Evolutionary conservation across 2,329 filamentous ascomycete species (phyloP).

Genomic region (Bipolaris victoriae): DNA sequence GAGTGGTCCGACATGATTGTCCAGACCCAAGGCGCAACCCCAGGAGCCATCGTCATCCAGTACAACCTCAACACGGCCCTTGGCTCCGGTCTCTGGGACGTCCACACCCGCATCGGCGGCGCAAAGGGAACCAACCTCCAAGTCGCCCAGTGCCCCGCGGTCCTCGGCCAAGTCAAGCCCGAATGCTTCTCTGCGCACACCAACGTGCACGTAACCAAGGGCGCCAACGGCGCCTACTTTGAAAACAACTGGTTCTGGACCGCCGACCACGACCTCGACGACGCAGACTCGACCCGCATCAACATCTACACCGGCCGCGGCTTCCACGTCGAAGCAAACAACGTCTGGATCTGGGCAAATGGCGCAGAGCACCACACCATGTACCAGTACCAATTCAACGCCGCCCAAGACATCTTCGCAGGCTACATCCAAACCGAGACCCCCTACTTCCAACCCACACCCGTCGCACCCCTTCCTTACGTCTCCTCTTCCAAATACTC

Average conservation of each 20-base stretch:
- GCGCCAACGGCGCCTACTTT: constrained; percentile 70
- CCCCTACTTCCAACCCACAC: constrained; percentile 82
- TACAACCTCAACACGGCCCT: constrained; percentile 66
- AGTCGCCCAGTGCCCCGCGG: constrained; percentile 77
- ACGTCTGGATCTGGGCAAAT: constrained; percentile 68
- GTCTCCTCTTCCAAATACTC: constrained; percentile 57
- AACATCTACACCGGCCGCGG: constrained; percentile 88
- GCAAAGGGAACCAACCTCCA: constrained; percentile 79
- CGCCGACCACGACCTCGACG: constrained; percentile 88
- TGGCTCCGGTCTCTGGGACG: constrained; percentile 78
- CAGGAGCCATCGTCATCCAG: constrained; percentile 74
- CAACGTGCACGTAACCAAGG: constrained; percentile 57
- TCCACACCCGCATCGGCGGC: constrained; percentile 85
- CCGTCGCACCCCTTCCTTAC: constrained; percentile 70
- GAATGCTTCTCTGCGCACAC: constrained; percentile 75
- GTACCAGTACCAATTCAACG: constrained; percentile 84
- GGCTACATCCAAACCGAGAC: constrained; percentile 89
- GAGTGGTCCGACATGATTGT: constrained; percentile 79
- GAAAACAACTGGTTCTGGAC: constrained; percentile 94
- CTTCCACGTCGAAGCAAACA: constrained; percentile 69
- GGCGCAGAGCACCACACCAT: constrained; percentile 65
- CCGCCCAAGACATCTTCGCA: constrained; percentile 80
- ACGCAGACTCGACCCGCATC: constrained; percentile 73
- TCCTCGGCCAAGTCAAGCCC: constrained; percentile 55
- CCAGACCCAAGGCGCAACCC: constrained; percentile 70